phyloP scores from a whole-genome alignment of 2,329 filamentous ascomycete genomes.

The Penicillium sp. region DNA sequence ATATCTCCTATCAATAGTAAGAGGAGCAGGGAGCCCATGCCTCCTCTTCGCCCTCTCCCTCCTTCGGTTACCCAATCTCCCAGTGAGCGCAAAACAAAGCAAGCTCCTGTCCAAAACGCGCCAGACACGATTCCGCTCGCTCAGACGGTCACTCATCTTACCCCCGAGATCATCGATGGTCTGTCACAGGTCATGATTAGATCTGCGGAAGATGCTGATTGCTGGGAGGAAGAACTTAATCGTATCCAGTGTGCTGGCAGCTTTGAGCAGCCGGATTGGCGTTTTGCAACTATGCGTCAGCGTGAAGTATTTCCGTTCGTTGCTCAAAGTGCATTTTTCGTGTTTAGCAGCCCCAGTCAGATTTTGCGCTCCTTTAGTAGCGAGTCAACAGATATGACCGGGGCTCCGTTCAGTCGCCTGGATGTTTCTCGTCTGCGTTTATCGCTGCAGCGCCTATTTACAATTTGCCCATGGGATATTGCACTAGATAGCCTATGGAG shows the following conservation, averaged over 20 bases:
- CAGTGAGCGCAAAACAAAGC: slow-evolving; percentile 20
- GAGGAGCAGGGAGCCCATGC: slow-evolving; percentile 3
- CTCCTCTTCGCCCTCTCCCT: slow-evolving; percentile 2
- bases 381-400: slow-evolving; percentile 7
- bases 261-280: slow-evolving; percentile 39
- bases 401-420: slow-evolving; percentile 11
- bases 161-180: slow-evolving; percentile 37
- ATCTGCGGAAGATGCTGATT: slow-evolving; percentile 36
- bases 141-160: slow-evolving; percentile 37
- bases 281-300: slow-evolving; percentile 37
- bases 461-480: slow-evolving; percentile 41
- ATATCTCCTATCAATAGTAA: slow-evolving; percentile 14
- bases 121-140: slow-evolving; percentile 19
- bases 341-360: slow-evolving; percentile 40
- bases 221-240: slow-evolving; percentile 40
- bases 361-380: slow-evolving; percentile 42
- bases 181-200: slow-evolving; percentile 37
- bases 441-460: slow-evolving; percentile 35
- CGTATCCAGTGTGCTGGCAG: slow-evolving; percentile 36
- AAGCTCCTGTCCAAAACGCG: slow-evolving; percentile 6
- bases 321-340: slow-evolving; percentile 45
- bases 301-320: slow-evolving; percentile 41
- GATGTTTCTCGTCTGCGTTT: slow-evolving; percentile 33
- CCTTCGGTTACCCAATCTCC: slow-evolving; percentile 19
- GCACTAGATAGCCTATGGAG: slow-evolving; percentile 44